Conservation (phyloP, 2,329 filamentous ascomycete species). For the Penicillium sp. region DNA sequence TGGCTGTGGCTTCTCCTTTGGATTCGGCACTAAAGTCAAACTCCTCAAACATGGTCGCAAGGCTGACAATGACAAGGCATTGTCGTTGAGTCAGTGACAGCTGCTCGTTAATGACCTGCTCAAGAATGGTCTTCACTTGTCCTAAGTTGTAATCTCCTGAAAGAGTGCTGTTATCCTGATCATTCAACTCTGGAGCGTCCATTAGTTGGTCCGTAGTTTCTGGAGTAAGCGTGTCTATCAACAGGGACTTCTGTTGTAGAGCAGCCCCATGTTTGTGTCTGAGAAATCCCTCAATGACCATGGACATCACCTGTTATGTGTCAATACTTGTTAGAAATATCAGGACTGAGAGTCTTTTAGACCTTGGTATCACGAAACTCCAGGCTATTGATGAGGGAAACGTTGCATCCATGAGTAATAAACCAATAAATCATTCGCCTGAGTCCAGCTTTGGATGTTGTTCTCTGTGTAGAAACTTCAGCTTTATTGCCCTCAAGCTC, state of each 20-base stretch:
- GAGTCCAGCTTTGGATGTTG: constrained; percentile 28
- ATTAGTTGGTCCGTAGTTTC: neutral
- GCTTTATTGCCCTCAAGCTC: neutral
- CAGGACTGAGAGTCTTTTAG: neutral
- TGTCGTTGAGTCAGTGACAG: constrained; percentile 22
- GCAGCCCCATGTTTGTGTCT: neutral
- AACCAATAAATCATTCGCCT: constrained; percentile 58
- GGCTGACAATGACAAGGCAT: constrained; percentile 15
- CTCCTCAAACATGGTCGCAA: constrained; percentile 15
- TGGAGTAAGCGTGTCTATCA: neutral
- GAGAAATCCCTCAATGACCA: constrained; percentile 18
- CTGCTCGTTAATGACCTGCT: constrained; percentile 1
- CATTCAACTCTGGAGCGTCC: neutral
- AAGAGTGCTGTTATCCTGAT: neutral
- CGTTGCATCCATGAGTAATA: constrained; percentile 57
- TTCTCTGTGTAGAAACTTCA: neutral
- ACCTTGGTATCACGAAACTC: constrained; percentile 66
- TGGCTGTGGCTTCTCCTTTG: constrained; percentile 5
- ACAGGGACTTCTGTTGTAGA: neutral
- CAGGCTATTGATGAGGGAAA: constrained; percentile 64
- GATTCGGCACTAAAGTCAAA: neutral
- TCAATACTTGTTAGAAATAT: neutral
- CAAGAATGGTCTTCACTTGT: neutral
- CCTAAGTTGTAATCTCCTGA: neutral
- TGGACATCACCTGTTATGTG: constrained; percentile 20